These are phyloP conservation scores for Kodamaea leandrae DNA, from an alignment of 805 yeast species.

Conservation along the genomic window DNA sequence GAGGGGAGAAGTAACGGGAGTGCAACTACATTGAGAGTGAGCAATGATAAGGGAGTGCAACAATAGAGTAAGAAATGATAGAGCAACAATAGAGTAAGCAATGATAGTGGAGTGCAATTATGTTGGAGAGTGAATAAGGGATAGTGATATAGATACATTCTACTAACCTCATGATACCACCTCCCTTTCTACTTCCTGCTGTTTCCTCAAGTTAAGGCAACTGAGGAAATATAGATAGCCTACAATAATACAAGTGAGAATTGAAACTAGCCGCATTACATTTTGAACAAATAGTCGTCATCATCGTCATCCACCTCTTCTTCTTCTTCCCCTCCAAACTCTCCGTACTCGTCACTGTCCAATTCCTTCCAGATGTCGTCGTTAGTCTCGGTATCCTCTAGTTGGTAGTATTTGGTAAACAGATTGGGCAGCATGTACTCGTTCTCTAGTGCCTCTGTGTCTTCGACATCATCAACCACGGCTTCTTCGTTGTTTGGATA, in stretches of 20 bases:
- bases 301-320: conserved; percentile 18
- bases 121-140: too few relatives aligned
- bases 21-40: neutral
- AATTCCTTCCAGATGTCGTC: conserved; percentile 20
- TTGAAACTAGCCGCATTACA: conserved; percentile 7
- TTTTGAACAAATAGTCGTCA: conserved; percentile 34
- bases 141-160: too few relatives aligned
- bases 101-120: too few relatives aligned
- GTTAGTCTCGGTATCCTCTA: conserved; percentile 20
- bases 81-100: too few relatives aligned
- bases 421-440: conserved; percentile 43
- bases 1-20: neutral
- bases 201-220: too few relatives aligned
- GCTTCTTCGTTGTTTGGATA: conserved; percentile 15
- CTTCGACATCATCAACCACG: conserved; percentile 14
- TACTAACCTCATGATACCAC: too few relatives aligned
- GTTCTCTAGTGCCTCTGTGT: conserved; percentile 26
- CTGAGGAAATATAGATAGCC: too few relatives aligned
- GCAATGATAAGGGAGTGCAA: neutral
- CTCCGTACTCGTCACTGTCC: conserved; percentile 26
- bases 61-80: too few relatives aligned
- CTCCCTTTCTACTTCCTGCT: too few relatives aligned
- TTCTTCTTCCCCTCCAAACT: conserved; percentile 23
- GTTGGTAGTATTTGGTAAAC: conserved; percentile 28
- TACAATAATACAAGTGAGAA: neutral